phyloP scores from a whole-genome alignment of 2,329 filamentous ascomycete species.

The Xylariaceae sp. region DNA sequence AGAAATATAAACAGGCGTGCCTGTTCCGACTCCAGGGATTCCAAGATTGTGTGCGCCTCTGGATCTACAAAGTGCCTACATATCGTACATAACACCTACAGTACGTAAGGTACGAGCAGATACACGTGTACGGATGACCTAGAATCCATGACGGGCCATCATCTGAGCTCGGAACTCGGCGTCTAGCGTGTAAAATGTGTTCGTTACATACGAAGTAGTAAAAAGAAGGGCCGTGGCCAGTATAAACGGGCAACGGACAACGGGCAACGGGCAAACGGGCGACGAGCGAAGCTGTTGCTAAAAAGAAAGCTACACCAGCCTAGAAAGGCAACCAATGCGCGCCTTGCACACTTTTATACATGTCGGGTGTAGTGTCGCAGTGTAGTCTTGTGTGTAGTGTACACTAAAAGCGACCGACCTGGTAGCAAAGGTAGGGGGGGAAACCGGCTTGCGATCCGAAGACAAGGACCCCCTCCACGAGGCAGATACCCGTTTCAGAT shows the following conservation, averaged over 20 bases:
- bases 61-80: not conserved
- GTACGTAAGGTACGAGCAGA: not conserved
- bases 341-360: not conserved
- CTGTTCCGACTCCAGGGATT: not conserved
- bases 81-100: not conserved
- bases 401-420: not conserved
- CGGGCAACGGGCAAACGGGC: too few species aligned
- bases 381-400: not conserved
- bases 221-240: not conserved
- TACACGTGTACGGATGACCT: not conserved
- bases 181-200: not conserved
- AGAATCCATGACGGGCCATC: not conserved
- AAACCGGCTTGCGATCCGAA: slow-evolving; percentile 10
- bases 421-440: not conserved
- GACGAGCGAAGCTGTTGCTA: not conserved
- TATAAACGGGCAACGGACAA: too few species aligned
- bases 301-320: not conserved
- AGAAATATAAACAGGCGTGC: not conserved
- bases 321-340: slow-evolving; percentile 4
- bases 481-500: not conserved
- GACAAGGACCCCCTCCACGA: slow-evolving; percentile 2
- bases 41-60: not conserved
- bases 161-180: not conserved
- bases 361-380: not conserved
- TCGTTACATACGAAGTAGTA: not conserved